phyloP scores from a whole-genome alignment of 2,329 filamentous ascomycete species.

The Penicillium occitanis region DNA sequence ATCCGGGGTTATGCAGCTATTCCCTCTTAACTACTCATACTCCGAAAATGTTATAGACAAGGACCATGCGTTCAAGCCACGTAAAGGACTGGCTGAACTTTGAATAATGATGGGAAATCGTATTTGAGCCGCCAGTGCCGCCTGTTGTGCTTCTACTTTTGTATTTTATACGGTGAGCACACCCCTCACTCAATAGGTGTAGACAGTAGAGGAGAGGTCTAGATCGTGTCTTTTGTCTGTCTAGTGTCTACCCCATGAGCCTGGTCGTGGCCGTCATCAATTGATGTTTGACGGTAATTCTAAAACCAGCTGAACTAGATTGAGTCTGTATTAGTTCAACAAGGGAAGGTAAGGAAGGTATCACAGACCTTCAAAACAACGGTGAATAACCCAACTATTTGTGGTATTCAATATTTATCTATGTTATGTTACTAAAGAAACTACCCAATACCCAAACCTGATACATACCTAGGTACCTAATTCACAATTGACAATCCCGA shows the following conservation, averaged over 20 bases:
- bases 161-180: neutral
- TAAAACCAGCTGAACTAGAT: no score
- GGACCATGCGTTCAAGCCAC: constrained; percentile 5
- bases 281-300: no score
- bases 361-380: no score
- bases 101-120: neutral
- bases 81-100: neutral
- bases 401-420: no score
- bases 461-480: no score
- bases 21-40: neutral
- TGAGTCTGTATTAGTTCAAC: no score
- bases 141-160: neutral
- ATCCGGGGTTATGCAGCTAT: constrained; percentile 3
- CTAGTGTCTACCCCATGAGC: no score
- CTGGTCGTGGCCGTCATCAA: no score
- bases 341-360: no score
- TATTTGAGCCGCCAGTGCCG: neutral
- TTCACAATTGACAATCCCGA: neutral
- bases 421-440: no score
- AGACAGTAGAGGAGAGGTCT: neutral
- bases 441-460: no score
- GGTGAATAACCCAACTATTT: no score
- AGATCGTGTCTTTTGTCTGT: neutral
- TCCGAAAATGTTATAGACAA: neutral
- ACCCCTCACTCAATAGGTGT: neutral